Evolutionary conservation across 345 rosid species (phyloP), one percentile per base, ranked within the genome.

Genomic region (Ceriops tagal): DNA sequence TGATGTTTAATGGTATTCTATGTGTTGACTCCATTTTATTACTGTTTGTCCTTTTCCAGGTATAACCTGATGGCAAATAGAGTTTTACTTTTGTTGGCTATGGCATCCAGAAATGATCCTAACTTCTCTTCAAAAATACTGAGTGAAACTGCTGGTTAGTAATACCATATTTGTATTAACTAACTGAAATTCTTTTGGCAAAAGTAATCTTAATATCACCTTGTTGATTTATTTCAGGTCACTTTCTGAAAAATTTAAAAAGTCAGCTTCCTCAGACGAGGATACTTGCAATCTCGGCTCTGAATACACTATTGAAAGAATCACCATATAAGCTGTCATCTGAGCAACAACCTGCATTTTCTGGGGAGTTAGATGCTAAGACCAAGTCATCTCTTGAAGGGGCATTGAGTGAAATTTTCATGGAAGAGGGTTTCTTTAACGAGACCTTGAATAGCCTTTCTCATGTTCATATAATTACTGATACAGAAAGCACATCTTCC

Each of bases 251-350:
- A 83, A 95, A 84, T 78, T 82, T 95, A 71, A 95, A 88, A 74
- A 95, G 99, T 80, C 97, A 95, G 66, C 99, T 95, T 83, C 99
- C 97, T 70, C 99, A 95, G 81, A 92, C 97, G 57, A 95, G 99
- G 80, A 87, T 95, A 74, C 96, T 95, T 69, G 96, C 99, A 76
- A 95, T 95, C 55, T 92, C 99, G 18, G 99, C 99, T 61, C 77
- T 95, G 63, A 95, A 95, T 77, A 95, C 87, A 16, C 82, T 95
- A 64, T 78, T 95, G 69, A 92, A 90, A 87, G 99, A 92, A 73
- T 95, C 99, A 32, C 96, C 99, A 68, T 87, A 95, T 71, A 95
- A 89, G 79, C 73, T 85, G 71, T 74, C 85, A 52, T 75, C 78
- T 63, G 89, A 85, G 76, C 82, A 81, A 78, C 84, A 57, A 57